Conservation (phyloP, 495 filamentous ascomycete genomes). For the Aspergillus haitiensis region DNA sequence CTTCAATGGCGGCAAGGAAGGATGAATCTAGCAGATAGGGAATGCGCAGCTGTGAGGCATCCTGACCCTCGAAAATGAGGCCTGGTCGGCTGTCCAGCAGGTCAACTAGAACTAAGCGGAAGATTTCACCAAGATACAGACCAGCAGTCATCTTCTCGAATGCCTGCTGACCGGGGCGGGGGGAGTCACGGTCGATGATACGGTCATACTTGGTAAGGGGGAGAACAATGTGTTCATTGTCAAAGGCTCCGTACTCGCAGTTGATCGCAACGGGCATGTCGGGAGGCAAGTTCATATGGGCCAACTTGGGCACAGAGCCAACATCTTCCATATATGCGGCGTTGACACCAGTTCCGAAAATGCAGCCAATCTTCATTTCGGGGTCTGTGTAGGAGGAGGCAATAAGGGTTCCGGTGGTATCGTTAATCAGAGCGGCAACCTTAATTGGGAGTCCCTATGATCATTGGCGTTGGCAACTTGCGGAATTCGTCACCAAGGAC, state of each 20-base stretch:
- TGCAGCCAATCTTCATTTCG: conserved; percentile 91
- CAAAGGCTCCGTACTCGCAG: conserved; percentile 98
- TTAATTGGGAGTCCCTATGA: conserved; percentile 83
- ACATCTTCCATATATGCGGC: conserved; percentile 96
- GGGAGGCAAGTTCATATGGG: conserved; percentile 86
- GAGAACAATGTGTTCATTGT: conserved; percentile 92
- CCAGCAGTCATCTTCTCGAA: conserved; percentile 99
- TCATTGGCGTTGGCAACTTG: conserved; percentile 3
- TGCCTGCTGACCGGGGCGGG: conserved; percentile 90
- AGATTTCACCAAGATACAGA: conserved; percentile 92
- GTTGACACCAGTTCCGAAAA: conserved; percentile 98
- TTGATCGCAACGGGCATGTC: conserved; percentile 95
- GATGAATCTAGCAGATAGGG: conserved; percentile 87
- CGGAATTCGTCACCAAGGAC: not conserved
- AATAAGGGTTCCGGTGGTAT: conserved; percentile 98
- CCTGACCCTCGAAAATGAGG: conserved; percentile 80
- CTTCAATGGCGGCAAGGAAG: conserved; percentile 93
- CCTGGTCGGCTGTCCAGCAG: conserved; percentile 73
- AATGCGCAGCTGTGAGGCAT: conserved; percentile 73
- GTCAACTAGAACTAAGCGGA: conserved; percentile 86
- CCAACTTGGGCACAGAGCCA: conserved; percentile 90
- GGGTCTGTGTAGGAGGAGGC: conserved; percentile 93
- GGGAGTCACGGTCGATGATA: conserved; percentile 88
- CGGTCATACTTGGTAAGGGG: conserved; percentile 83
- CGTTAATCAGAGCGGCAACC: conserved; percentile 91